Percentiles rank a stretch among this genome's conserved stretches.
These are phyloP conservation scores for Pyricularia sp. DNA, from an alignment of 2,329 filamentous ascomycete species.

Conservation along the genomic window DNA sequence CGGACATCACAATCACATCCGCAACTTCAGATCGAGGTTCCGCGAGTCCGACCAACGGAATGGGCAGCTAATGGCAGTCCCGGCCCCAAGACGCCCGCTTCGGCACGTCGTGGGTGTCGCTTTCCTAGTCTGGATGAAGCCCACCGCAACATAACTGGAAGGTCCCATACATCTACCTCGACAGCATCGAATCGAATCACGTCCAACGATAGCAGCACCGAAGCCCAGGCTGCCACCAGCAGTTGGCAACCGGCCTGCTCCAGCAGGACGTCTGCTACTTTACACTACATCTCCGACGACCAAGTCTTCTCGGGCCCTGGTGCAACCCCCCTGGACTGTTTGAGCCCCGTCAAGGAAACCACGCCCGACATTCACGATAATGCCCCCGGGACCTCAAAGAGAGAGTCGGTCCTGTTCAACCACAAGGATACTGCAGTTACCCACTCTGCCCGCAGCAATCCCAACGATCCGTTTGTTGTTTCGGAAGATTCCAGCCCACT, in stretches of 20 bases:
- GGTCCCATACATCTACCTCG: not conserved
- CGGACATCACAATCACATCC: not conserved
- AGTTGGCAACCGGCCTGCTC: not conserved
- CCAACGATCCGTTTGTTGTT: not conserved
- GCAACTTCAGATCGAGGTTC: not conserved
- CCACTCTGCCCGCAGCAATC: not conserved
- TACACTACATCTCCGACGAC: not conserved
- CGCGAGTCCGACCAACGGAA: not conserved
- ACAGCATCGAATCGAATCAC: conserved; percentile 4
- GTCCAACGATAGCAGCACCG: conserved; percentile 1
- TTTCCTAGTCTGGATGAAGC: conserved; percentile 28
- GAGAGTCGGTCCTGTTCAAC: not conserved
- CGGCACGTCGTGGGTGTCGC: conserved; percentile 17
- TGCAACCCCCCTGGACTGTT: not conserved
- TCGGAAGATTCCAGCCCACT: not conserved
- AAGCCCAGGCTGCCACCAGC: not conserved
- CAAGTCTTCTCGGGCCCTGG: not conserved
- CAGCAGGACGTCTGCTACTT: not conserved
- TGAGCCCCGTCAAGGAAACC: conserved; percentile 1
- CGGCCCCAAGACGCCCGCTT: not conserved
- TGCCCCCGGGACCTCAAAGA: not conserved
- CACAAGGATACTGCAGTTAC: not conserved
- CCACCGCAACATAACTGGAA: conserved; percentile 26
- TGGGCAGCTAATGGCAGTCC: not conserved
- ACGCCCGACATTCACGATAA: not conserved